These are phyloP conservation scores for Dioscorea dumetorum DNA, from an alignment of 106 monocot species.

Conservation along the genomic window DNA sequence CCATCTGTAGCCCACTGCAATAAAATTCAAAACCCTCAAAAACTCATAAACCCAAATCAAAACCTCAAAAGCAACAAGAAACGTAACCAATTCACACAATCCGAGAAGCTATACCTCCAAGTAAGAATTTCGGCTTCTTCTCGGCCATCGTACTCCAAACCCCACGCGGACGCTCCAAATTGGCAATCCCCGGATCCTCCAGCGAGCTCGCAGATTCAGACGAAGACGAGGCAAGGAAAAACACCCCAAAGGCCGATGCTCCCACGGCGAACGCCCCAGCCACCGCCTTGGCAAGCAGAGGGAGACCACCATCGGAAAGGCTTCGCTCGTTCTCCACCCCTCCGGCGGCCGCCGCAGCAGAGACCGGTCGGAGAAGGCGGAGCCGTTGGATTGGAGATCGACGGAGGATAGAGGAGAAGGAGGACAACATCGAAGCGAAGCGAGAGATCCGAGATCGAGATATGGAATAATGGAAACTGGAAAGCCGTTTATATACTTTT, in stretches of 20 bases:
- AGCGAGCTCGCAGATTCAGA: background rate
- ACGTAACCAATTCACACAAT: background rate
- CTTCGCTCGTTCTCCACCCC: background rate
- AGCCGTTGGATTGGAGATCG: background rate
- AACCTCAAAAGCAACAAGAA: background rate
- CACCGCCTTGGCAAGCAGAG: slow-evolving; percentile 3
- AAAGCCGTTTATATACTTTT: background rate
- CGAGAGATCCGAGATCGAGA: background rate
- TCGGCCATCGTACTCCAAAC: background rate
- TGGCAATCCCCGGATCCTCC: background rate
- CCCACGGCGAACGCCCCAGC: slow-evolving; percentile 12
- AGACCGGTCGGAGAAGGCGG: too few species aligned
- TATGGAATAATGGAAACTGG: too few species aligned
- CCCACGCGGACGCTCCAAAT: background rate
- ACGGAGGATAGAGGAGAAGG: background rate
- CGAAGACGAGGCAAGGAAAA: background rate
- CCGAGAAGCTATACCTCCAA: background rate
- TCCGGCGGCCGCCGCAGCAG: background rate
- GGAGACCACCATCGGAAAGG: background rate
- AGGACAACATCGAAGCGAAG: background rate
- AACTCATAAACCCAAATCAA: background rate
- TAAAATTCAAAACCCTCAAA: background rate
- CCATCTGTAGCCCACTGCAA: background rate
- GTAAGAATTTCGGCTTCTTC: background rate
- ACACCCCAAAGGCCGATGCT: slow-evolving; percentile 8